Percentiles rank a stretch among this genome's conserved stretches.
Conservation (phyloP, 176 grass and related monocot species). For the Pharus latifolius region DNA sequence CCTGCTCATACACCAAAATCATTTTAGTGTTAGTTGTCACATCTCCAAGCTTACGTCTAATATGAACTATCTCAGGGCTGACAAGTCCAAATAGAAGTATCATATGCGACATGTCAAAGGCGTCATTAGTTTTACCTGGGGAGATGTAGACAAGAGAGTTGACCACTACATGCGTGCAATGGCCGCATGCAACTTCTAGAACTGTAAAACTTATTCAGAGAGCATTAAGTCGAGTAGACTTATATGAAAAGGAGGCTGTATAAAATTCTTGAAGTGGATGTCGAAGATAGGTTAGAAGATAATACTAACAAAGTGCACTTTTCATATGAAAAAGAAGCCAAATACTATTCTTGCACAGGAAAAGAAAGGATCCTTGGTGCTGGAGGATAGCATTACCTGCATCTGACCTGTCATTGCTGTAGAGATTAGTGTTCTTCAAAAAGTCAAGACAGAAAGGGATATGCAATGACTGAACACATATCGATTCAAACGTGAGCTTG, state of each 20-base stretch:
- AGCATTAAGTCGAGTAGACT: neutral
- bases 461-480: neutral
- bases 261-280: no score
- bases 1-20: neutral
- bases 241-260: no score
- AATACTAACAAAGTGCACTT: no score
- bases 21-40: neutral
- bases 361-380: neutral
- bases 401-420: neutral
- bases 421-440: constrained; percentile 12
- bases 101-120: neutral
- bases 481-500: constrained; percentile 10
- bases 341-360: neutral
- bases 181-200: neutral
- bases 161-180: neutral
- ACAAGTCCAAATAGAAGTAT: neutral
- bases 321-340: constrained; percentile 8
- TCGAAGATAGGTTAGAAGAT: neutral
- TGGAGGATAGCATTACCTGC: neutral
- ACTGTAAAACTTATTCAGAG: neutral
- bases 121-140: neutral
- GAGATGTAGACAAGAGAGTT: neutral
- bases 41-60: neutral
- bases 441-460: neutral
- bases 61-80: neutral